These are phyloP conservation scores for Ceratonia siliqua DNA, from an alignment of 306 rosid species.

Conservation along the genomic window DNA sequence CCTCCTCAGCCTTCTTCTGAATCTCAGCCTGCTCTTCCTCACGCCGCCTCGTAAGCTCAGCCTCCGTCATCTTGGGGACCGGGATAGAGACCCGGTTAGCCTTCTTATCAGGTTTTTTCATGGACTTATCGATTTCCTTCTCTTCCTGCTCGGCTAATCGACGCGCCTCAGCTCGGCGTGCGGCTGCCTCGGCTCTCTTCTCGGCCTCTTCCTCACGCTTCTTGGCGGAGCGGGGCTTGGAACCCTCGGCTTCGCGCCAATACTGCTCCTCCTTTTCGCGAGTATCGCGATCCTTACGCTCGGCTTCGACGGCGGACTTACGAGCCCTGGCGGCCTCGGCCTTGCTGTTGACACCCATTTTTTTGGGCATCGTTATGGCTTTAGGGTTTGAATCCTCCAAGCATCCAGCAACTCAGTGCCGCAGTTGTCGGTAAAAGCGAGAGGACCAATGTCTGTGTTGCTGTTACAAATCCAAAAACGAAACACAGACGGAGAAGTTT, in stretches of 20 bases:
- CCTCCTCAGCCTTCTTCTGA: conserved; percentile 64
- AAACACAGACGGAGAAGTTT: neutral
- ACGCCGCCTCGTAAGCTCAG: conserved; percentile 56
- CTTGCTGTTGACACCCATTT: conserved; percentile 89
- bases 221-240: conserved; percentile 87
- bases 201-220: conserved; percentile 94
- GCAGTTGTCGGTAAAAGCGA: neutral
- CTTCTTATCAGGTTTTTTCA: conserved; percentile 81
- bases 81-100: conserved; percentile 78
- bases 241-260: conserved; percentile 92
- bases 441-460: neutral
- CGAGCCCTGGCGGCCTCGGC: conserved; percentile 93
- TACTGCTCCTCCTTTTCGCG: conserved; percentile 71
- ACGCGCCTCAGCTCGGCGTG: conserved; percentile 84
- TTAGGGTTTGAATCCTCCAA: neutral
- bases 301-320: conserved; percentile 64
- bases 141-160: conserved; percentile 86
- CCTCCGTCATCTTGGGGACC: conserved; percentile 87
- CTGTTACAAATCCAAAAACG: neutral
- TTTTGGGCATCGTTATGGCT: conserved; percentile 72
- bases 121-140: conserved; percentile 77
- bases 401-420: neutral
- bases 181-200: conserved; percentile 76
- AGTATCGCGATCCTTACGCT: conserved; percentile 71
- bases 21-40: conserved; percentile 74